Evolutionary conservation across 2,329 filamentous ascomycete genomes (phyloP), one percentile per base, ranked within the genome.

Genomic region (Scedosporium dehoogii): DNA sequence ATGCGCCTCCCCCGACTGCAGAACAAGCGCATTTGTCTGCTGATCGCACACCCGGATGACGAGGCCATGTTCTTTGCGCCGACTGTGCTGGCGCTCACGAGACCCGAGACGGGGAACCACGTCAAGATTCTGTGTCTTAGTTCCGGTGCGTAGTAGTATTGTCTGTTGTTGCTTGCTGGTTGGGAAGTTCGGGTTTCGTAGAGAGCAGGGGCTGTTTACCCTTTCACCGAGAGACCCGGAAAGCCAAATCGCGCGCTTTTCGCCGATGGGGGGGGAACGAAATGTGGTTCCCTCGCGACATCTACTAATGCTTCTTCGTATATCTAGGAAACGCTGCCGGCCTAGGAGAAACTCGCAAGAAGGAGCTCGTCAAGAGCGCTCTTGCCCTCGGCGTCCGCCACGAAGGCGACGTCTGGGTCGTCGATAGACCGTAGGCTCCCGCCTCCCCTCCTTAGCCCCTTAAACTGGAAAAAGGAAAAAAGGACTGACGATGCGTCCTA

Each of bases 51-150:
- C 76, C 94, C 94, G 0, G 94, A 99, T 75, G 94, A 99, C 71
- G 94, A 99, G 79, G 94, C 93, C 74, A 99, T 99, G 94, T 99
- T 99, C 81, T 99, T 99, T 76, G 86, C 92, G 66, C 94, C 94
- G 0, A 90, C 91, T 0, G 81, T 97, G 14, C 81, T 96, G 68
- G 86, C 90, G n/a, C 83, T 99, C 63, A 93, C 92, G 18, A 81
- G 84, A 14, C 91, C 91, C 3, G 85, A 87, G 64, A 81, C 88
- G 21, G 89, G 90, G 3, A 97, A 99, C 75, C 91, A 96, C 72
- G 83, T 99, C 71, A 94, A 96, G 76, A 96, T 99, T 66, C 77
- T 97, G 62, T 99, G 94, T 76, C 78, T 99, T 66, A 96, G 90
- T 75, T 93, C 87, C 67, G 92, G 90, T 87, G 73, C 58, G 70